These are phyloP conservation scores for Linderina pennispora DNA, from an alignment of 192 early-diverging fungal species.

Conservation along the genomic window DNA sequence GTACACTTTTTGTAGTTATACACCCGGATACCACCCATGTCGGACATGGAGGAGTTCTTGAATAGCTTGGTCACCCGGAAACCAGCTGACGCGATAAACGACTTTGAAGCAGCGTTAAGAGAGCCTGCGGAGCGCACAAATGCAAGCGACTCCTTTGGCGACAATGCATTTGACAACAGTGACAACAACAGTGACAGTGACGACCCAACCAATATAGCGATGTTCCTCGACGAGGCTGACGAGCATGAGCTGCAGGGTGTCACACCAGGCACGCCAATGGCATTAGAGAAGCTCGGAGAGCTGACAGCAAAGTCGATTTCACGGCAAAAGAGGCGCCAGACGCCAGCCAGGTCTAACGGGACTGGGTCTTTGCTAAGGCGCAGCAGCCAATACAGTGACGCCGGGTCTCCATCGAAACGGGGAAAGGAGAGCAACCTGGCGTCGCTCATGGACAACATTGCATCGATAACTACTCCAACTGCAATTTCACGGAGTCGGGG, in stretches of 20 bases:
- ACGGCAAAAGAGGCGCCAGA: conserved; percentile 35
- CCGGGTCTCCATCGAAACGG: conserved; percentile 35
- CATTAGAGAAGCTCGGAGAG: conserved; percentile 26
- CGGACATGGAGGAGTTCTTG: too few relatives aligned
- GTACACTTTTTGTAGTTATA: too few relatives aligned
- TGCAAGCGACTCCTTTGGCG: too few relatives aligned
- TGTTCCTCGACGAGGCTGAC: conserved; percentile 40
- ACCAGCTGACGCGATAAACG: too few relatives aligned
- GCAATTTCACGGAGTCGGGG: not conserved
- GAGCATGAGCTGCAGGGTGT: conserved; percentile 29
- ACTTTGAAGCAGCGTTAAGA: not conserved
- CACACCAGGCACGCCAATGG: conserved; percentile 29
- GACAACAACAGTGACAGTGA: conserved; percentile 5
- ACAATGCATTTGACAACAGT: not conserved
- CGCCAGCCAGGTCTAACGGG: conserved; percentile 26
- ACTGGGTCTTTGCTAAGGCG: too few relatives aligned
- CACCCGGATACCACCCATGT: too few relatives aligned
- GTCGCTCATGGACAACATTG: not conserved
- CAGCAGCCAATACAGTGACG: conserved; percentile 6
- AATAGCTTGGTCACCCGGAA: too few relatives aligned
- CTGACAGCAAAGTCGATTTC: conserved; percentile 36
- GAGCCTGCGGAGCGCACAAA: too few relatives aligned
- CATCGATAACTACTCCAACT: not conserved
- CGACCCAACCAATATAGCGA: conserved; percentile 45
- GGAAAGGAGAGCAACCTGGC: conserved; percentile 2